Base-by-base conservation (phyloP, 805 yeast genomes). In the Yamadazyma laniorum region DNA sequence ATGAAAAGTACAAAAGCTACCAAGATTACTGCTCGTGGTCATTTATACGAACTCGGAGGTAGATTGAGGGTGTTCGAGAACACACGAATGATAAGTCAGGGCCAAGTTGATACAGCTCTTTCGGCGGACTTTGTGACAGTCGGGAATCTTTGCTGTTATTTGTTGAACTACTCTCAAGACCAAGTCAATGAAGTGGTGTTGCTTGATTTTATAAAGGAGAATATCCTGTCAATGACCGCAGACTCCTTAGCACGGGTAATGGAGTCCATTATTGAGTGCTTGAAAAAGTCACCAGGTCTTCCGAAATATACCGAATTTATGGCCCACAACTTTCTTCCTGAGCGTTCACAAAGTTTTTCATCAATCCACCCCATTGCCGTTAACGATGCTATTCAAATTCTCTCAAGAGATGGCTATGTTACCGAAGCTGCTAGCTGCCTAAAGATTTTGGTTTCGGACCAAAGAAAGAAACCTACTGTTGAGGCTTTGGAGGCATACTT, bases 51-150 rank as follows among this genome's bases (percentile, higher is more conserved):
- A 12, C 39, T 47, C 18, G 45, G 44, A 23, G 37, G 26, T 31
- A 34, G n/a, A 18, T 46, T 32, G 29, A 45, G 37, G 15, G 52
- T 46, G 23, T 53, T 43, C 34, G 40, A 31, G 25, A 51, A 50
- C 35, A 45, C 54, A 27, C 40, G 44, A 28, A 29, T 21, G 27
- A 45, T 43, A 16, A 17, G 50, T 2, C 30, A 38, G 5, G 56
- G 56, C 3, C 29, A 37, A 5, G 31, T 42, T 12, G 31, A 35
- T 14, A 45, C 43, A 5, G 23, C 45, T 3, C 51, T 44, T 14
- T 21, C 36, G 5, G 13, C 35, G 6, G 25, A 25, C 12, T 27
- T 42, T 17, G 38, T 55, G 11, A 48, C 48, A 6, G 29, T 46
- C 14, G 56, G 52, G 16, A 16, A 15, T 23, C 7, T 35, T 5